Evolutionary conservation across 805 yeast genomes (phyloP).

Genomic region (Hanseniaspora lindneri): DNA sequence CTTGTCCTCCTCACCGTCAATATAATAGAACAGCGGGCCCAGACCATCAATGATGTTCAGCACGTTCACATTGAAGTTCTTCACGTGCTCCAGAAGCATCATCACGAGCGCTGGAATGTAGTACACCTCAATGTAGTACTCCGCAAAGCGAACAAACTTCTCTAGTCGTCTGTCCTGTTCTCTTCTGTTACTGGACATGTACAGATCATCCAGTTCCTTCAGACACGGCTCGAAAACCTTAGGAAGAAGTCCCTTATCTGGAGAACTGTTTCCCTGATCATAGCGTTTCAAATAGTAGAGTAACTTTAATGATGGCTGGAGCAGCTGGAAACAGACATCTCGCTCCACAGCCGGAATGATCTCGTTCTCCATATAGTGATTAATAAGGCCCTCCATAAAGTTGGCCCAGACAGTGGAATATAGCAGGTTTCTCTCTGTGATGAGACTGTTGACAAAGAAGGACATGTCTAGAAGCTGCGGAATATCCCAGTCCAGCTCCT

Average conservation of each 20-base stretch:
- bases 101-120: constrained; percentile 28
- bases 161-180: constrained; percentile 31
- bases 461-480: constrained; percentile 20
- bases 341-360: constrained; percentile 30
- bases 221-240: constrained; percentile 29
- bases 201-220: constrained; percentile 29
- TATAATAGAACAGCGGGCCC: constrained; percentile 30
- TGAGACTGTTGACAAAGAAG: constrained; percentile 18
- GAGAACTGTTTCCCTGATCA: constrained; percentile 25
- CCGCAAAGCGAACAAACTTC: constrained; percentile 31
- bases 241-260: constrained; percentile 30
- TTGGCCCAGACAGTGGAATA: constrained; percentile 32
- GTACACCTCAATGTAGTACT: constrained; percentile 29
- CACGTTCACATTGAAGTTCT: constrained; percentile 24
- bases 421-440: constrained; percentile 28
- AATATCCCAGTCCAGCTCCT: constrained; percentile 8
- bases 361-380: constrained; percentile 28
- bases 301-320: constrained; percentile 16
- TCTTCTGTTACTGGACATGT: constrained; percentile 28
- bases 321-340: constrained; percentile 30
- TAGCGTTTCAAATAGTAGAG: constrained; percentile 22
- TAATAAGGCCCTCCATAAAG: constrained; percentile 31
- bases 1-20: constrained; percentile 23
- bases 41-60: constrained; percentile 30
- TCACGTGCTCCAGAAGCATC: constrained; percentile 24